Evolutionary conservation across 2,329 filamentous ascomycete species (phyloP), one percentile per base, ranked within the genome.

Genomic region (Scedosporium dehoogii): DNA sequence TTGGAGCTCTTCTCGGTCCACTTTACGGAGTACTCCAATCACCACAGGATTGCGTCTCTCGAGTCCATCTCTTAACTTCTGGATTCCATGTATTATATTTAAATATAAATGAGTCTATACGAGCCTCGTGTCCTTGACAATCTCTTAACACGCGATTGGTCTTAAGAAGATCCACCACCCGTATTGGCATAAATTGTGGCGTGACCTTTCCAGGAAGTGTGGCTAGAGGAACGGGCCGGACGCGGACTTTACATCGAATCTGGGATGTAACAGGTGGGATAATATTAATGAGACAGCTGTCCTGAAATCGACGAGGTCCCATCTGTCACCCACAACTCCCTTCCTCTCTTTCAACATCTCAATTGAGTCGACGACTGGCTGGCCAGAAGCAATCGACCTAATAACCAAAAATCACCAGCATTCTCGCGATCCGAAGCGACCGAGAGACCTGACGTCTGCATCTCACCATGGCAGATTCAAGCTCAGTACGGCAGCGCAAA

Each of bases 401-500:
- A n/a, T 46, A 46, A 21, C 2, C 18, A 18, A 7, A 18, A 48
- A 21, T 21, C 44, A n/a, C n/a, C n/a, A 48, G 9, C 9, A 48
- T 48, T 12, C 44, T 3, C 33, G 14, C 33, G 33, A 38, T 38
- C 9, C 14, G 2, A 48, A 23, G n/a, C n/a, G n/a, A n/a, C n/a
- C n/a, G n/a, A n/a, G n/a, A n/a, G n/a, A n/a, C n/a, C n/a, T n/a
- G n/a, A n/a, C n/a, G n/a, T n/a, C n/a, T n/a, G n/a, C n/a, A n/a
- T n/a, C n/a, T n/a, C n/a, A n/a, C 18, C 7, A 42, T 57, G 33
- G 58, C 53, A 65, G 67, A 63, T 41, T 55, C 58, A 3, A 18
- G 71, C 9, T 70, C 73, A 60, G 69, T 80, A 58, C 78, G 78
- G 59, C 77, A 81, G 68, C 78, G 78, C 65, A 80, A 79, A 67